Conservation (phyloP, 371 early-diverging fungal species). For the Mortierella polycephala region DNA sequence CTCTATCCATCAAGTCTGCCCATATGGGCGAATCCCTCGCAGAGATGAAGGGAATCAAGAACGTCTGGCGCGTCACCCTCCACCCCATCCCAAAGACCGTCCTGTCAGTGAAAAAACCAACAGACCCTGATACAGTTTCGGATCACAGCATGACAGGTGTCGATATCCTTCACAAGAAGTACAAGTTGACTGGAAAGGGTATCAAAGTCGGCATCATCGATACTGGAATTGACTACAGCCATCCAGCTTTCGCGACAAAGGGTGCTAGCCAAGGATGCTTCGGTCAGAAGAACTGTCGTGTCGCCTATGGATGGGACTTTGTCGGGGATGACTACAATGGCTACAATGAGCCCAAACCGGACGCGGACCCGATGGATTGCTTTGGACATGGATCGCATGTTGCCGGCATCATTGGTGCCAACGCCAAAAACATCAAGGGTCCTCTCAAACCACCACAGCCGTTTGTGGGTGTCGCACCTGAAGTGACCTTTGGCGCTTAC, state of each 20-base stretch:
- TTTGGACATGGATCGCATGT: slow-evolving; percentile 67
- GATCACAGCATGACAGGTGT: slow-evolving; percentile 72
- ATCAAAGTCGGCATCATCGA: slow-evolving; percentile 78
- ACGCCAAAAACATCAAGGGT: slow-evolving; percentile 35
- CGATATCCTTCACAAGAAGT: slow-evolving; percentile 57
- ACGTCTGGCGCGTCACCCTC: slow-evolving; percentile 35
- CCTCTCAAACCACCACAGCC: slow-evolving; percentile 10
- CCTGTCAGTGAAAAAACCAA: slow-evolving; percentile 10
- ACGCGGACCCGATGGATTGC: slow-evolving; percentile 61
- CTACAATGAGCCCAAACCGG: slow-evolving; percentile 45
- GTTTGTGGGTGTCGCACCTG: slow-evolving; percentile 70
- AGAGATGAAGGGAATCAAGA: slow-evolving; percentile 36
- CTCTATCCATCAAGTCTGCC: slow-evolving; percentile 19
- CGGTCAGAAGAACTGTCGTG: slow-evolving; percentile 45
- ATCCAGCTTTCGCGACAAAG: slow-evolving; percentile 61
- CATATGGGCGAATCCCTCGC: slow-evolving; percentile 26
- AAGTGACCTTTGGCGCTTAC: slow-evolving; percentile 66
- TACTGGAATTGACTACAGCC: slow-evolving; percentile 69
- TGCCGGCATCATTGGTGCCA: slow-evolving; percentile 65
- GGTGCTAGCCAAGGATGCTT: slow-evolving; percentile 55
- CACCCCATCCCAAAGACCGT: slow-evolving; percentile 11
- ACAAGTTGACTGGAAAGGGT: slow-evolving; percentile 67
- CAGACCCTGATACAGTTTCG: slow-evolving; percentile 17
- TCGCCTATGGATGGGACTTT: slow-evolving; percentile 59
- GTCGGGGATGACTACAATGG: slow-evolving; percentile 25